Evolutionary conservation across 2,329 filamentous ascomycete species (phyloP), one percentile per base, ranked within the genome.

Genomic region (Huntiella bhutanensis): DNA sequence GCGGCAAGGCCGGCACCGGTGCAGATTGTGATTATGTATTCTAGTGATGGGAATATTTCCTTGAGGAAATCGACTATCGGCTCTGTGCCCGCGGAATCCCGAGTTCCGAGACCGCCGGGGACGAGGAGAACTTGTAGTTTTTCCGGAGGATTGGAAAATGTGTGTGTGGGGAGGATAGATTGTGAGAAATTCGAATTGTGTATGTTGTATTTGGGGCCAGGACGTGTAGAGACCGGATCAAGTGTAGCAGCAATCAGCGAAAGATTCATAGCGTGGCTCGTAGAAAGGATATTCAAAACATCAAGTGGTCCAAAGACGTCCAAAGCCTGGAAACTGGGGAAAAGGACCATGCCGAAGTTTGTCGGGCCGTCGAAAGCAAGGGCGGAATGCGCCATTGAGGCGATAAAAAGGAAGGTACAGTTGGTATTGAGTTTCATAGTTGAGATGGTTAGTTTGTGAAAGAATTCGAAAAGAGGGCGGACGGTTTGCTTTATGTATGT

Each of bases 121-220:
- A 83, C 59, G n/a, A 84, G 57, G 15, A 83, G 63, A 3, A 81
- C 70, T 39, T 81, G 74, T 4, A 80, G 58, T n/a, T 64, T 62
- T 3, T 58, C 59, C 2, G 69, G 68, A 2, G 66, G 62, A 4
- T 63, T 58, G 38, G 59, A 62, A 53, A 76, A 76, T 0, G 75
- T 80, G 54, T 63, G 60, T 2, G 66, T 69, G 15, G 66, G 62
- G 13, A 57, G 49, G 11, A 67, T 48, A 16, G 48, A 46, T 12
- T 64, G 58, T 42, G 56, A 60, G 51, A 65, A 63, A 49, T 54
- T 56, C 36, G 58, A 59, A 52, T 59, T 59, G 54, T 53, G 53
- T 19, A 51, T 49, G 54, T 63, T 62, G 22, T 37, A 32, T 13
- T 22, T 36, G 6, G 40, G 36, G 51, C 56, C 58, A 5, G 53